phyloP scores from a whole-genome alignment of 2,329 filamentous ascomycete species.

The Pseudocercospora macadamiae region DNA sequence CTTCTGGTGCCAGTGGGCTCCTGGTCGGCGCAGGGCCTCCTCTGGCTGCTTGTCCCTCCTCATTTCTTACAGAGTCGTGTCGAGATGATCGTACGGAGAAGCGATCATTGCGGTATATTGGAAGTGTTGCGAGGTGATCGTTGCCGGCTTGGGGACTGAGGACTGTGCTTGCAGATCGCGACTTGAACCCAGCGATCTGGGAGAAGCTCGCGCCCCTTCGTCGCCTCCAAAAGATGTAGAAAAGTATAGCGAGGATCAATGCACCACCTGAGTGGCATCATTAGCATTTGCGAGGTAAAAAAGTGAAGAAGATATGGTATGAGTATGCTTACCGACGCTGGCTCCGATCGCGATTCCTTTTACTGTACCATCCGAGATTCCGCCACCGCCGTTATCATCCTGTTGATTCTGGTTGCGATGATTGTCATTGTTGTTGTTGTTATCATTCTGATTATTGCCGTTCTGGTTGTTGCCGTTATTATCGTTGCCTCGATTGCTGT shows the following conservation, averaged over 20 bases:
- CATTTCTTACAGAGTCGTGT: slow-evolving; percentile 17
- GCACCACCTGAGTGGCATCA: slow-evolving; percentile 20
- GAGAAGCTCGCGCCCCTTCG: slow-evolving; percentile 30
- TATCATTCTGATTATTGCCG: slow-evolving; percentile 5
- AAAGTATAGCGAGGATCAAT: slow-evolving; percentile 26
- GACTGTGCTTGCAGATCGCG: slow-evolving; percentile 24
- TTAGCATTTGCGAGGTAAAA: slow-evolving; percentile 8
- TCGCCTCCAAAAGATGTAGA: slow-evolving; percentile 28
- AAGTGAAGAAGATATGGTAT: background rate
- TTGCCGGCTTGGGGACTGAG: slow-evolving; percentile 12
- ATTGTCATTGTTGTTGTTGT: background rate
- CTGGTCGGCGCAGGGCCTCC: background rate
- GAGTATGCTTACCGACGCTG: slow-evolving; percentile 26
- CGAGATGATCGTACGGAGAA: slow-evolving; percentile 31
- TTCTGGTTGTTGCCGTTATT: slow-evolving; percentile 1
- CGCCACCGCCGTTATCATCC: background rate
- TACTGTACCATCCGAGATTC: slow-evolving; percentile 18
- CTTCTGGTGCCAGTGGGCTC: background rate
- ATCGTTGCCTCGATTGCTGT: background rate
- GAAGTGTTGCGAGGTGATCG: slow-evolving; percentile 24
- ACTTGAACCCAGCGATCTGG: slow-evolving; percentile 30
- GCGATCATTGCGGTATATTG: slow-evolving; percentile 31
- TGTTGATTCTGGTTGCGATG: slow-evolving; percentile 2
- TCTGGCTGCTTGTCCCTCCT: background rate
- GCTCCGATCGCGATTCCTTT: slow-evolving; percentile 29